A percentile compares a stretch with the other conserved stretches of the same genome.
Evolutionary conservation across 179 eudicot species (phyloP).

Genomic region (Heliamphora pulchella): DNA sequence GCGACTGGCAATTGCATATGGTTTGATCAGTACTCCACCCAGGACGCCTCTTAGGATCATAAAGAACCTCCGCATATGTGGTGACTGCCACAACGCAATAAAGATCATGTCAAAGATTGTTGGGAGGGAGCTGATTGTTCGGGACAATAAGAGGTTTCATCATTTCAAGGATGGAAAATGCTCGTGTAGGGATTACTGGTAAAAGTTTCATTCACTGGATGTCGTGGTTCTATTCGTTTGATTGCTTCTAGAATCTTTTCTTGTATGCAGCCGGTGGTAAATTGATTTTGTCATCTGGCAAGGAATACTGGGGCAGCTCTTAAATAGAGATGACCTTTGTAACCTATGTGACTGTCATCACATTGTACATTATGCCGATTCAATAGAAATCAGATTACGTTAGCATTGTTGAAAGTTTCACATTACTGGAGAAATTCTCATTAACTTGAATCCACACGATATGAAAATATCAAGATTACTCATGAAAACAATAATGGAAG

Average conservation of each 20-base stretch:
- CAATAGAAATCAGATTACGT: not conserved
- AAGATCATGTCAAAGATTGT: slow-evolving; percentile 42
- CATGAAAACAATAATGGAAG: too few relatives aligned
- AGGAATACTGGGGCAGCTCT: not conserved
- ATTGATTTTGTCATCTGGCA: not conserved
- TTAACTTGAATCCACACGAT: too few relatives aligned
- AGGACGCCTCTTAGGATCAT: slow-evolving; percentile 36
- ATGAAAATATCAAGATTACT: too few relatives aligned
- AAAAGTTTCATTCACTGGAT: not conserved
- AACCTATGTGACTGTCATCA: not conserved
- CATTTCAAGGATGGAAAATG: slow-evolving; percentile 48
- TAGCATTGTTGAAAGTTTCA: not conserved
- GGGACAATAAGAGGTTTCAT: slow-evolving; percentile 44
- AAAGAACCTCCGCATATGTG: slow-evolving; percentile 44
- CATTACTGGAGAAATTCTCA: not conserved
- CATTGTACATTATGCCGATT: slow-evolving; percentile 1
- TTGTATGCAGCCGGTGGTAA: not conserved
- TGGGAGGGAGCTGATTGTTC: slow-evolving; percentile 37
- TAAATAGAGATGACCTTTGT: not conserved
- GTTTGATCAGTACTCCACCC: slow-evolving; percentile 38
- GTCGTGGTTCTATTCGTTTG: not conserved
- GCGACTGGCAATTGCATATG: slow-evolving; percentile 46
- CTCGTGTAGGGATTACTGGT: slow-evolving; percentile 50
- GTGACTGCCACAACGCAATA: slow-evolving; percentile 45
- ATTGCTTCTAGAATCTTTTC: not conserved